Percentiles rank a stretch among this genome's conserved stretches.
phyloP scores from a whole-genome alignment of 305 asterid species.

The Solanum hybrid region DNA sequence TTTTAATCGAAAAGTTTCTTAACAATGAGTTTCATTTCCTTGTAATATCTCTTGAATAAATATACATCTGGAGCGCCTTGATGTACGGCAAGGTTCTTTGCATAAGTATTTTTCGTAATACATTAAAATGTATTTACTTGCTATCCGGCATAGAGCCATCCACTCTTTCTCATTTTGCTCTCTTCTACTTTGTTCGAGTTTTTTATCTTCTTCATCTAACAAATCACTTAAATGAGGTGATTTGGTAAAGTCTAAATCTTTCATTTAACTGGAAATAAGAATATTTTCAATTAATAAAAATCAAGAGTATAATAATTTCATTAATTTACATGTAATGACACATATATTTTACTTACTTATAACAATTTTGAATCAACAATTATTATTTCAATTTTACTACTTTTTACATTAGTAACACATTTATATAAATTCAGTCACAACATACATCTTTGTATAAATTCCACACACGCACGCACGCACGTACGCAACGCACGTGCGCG shows the following conservation, averaged over 20 bases:
- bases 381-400: too few relatives aligned
- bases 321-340: background rate
- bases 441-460: background rate
- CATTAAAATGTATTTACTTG: background rate
- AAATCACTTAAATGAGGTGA: background rate
- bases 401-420: background rate
- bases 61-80: background rate
- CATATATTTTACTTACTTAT: too few relatives aligned
- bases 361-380: background rate
- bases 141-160: background rate
- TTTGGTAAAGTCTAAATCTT: background rate
- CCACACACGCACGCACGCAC: background rate
- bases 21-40: background rate
- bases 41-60: background rate
- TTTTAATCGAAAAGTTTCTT: background rate
- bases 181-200: background rate
- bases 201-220: background rate
- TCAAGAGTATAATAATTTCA: background rate
- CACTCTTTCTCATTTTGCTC: background rate
- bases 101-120: background rate
- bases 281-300: background rate
- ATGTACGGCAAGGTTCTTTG: background rate
- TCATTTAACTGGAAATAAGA: background rate
- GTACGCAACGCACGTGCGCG: too few relatives aligned
- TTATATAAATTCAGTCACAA: background rate